phyloP scores from a whole-genome alignment of 75 land plant genomes.

The Pinus tabuliformis region DNA sequence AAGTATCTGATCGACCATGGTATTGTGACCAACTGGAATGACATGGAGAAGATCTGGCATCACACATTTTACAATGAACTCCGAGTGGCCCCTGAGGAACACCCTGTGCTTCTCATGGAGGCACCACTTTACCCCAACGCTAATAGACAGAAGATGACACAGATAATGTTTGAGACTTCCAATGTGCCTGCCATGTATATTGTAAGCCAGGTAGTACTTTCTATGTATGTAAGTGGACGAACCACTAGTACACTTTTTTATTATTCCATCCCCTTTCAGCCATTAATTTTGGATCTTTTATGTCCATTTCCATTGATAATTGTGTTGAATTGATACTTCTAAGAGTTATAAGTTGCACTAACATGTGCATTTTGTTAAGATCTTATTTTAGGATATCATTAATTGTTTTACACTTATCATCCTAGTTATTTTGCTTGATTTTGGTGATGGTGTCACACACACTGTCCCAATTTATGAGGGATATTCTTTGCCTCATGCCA shows the following conservation, averaged over 20 bases:
- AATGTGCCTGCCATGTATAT: conserved; percentile 62
- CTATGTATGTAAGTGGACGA: conserved; percentile 44
- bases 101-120: conserved; percentile 50
- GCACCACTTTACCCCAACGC: conserved; percentile 53
- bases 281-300: background rate
- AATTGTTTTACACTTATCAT: background rate
- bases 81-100: conserved; percentile 56
- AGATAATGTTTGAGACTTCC: conserved; percentile 55
- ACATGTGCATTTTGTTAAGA: too few species aligned
- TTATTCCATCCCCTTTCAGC: background rate
- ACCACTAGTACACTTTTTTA: conserved; percentile 32
- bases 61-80: conserved; percentile 59
- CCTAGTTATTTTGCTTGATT: conserved; percentile 40
- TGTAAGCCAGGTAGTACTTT: conserved; percentile 36
- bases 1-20: conserved; percentile 49
- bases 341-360: too few species aligned
- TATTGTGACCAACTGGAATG: conserved; percentile 54
- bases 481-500: conserved; percentile 63
- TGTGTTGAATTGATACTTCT: background rate
- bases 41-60: conserved; percentile 68
- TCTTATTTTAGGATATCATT: too few species aligned
- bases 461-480: conserved; percentile 60
- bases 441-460: conserved; percentile 54
- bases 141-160: conserved; percentile 60
- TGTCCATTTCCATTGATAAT: background rate